These are phyloP conservation scores for Trypanosoma cruzi DNA, from an alignment of 208 protist species.

Conservation along the genomic window DNA sequence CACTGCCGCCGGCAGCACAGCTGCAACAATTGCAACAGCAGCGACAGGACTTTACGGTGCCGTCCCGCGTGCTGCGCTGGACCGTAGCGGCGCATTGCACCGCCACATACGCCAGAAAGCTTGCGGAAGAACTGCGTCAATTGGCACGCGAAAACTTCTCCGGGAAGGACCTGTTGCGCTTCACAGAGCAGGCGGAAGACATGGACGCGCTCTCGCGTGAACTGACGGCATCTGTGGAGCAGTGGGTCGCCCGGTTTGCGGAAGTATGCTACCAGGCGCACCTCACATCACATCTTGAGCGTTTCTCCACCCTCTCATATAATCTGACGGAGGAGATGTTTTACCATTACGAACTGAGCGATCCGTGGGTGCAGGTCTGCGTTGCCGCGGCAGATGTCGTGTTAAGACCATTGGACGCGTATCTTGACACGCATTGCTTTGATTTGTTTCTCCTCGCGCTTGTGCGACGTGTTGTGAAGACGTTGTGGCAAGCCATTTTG, in stretches of 20 bases:
- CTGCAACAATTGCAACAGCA: slow-evolving; percentile 13
- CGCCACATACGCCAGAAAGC: slow-evolving; percentile 45
- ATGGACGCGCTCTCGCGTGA: slow-evolving; percentile 36
- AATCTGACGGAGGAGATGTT: slow-evolving; percentile 68
- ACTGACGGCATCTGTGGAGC: background rate
- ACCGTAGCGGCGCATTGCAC: slow-evolving; percentile 44
- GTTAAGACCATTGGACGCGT: slow-evolving; percentile 39
- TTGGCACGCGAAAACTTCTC: slow-evolving; percentile 33
- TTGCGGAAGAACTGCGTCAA: slow-evolving; percentile 66
- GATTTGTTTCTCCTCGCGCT: slow-evolving; percentile 57
- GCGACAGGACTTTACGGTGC: slow-evolving; percentile 14
- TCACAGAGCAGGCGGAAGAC: slow-evolving; percentile 69
- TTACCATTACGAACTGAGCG: slow-evolving; percentile 83
- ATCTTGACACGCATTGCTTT: slow-evolving; percentile 40
- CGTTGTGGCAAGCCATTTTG: slow-evolving; percentile 39
- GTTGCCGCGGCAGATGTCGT: slow-evolving; percentile 38
- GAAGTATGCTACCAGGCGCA: slow-evolving; percentile 24
- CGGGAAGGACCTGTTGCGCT: slow-evolving; percentile 52
- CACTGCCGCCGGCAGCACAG: slow-evolving; percentile 11
- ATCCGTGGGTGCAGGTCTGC: slow-evolving; percentile 81
- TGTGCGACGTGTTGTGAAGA: slow-evolving; percentile 30
- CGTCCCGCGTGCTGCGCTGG: slow-evolving; percentile 59
- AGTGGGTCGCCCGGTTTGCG: slow-evolving; percentile 15
- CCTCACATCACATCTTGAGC: slow-evolving; percentile 49
- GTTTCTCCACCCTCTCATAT: slow-evolving; percentile 59